A percentile compares a stretch with the other conserved stretches of the same genome.
phyloP scores from a whole-genome alignment of 345 rosid genomes.

The Eucalyptus sideroxylon region DNA sequence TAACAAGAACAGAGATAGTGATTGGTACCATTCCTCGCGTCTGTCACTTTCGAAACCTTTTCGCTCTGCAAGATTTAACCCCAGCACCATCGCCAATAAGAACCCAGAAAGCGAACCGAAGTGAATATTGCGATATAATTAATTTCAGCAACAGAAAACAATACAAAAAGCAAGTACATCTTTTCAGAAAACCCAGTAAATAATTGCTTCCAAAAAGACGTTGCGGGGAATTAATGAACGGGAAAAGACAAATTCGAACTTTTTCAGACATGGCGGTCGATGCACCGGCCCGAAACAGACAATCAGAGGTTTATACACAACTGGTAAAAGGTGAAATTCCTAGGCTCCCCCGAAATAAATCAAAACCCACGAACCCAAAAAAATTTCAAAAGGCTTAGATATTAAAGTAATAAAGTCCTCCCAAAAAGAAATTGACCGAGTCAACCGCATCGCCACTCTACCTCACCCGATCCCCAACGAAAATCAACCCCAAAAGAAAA shows the following conservation, averaged over 20 bases:
- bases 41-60: conserved; percentile 80
- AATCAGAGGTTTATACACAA: conserved; percentile 4
- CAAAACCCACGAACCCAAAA: conserved; percentile 7
- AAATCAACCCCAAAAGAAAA: not conserved
- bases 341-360: not conserved
- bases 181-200: not conserved
- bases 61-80: conserved; percentile 56
- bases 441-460: conserved; percentile 40
- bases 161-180: not conserved
- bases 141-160: not conserved
- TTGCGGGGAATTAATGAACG: conserved; percentile 4
- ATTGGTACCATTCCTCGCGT: conserved; percentile 52
- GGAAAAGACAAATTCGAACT: conserved; percentile 60
- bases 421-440: conserved; percentile 22
- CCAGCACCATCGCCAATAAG: not conserved
- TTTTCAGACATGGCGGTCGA: conserved; percentile 39
- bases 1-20: conserved; percentile 3
- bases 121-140: not conserved
- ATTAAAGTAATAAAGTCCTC: conserved; percentile 8
- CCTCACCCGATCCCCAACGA: conserved; percentile 23
- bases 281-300: conserved; percentile 15
- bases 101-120: not conserved
- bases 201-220: not conserved
- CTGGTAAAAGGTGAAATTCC: not conserved
- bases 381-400: conserved; percentile 12